These are phyloP conservation scores for Hericium erinaceus DNA, from an alignment of 768 basidiomycete genomes.

Conservation along the genomic window DNA sequence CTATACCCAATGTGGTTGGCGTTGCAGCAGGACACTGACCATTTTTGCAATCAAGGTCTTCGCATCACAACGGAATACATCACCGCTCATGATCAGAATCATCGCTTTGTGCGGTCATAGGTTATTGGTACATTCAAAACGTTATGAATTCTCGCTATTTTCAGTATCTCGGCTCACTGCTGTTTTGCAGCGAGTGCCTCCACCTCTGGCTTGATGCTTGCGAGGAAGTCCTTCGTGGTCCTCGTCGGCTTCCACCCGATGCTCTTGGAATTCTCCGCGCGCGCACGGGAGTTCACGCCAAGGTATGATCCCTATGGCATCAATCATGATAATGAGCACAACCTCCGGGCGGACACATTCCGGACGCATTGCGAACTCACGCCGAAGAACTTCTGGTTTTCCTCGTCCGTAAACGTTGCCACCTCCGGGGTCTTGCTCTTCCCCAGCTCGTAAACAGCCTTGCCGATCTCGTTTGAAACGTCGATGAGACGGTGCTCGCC, in stretches of 20 bases:
- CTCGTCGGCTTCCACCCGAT: slow-evolving; percentile 47
- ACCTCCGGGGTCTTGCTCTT: slow-evolving; percentile 27
- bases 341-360: background rate
- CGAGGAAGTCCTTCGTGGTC: slow-evolving; percentile 40
- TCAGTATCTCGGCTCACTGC: too few species aligned
- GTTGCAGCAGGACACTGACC: too few species aligned
- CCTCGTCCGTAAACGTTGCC: slow-evolving; percentile 34
- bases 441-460: slow-evolving; percentile 24
- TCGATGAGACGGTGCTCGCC: slow-evolving; percentile 25
- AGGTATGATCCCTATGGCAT: slow-evolving; percentile 9
- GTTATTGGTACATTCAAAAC: too few species aligned
- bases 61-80: too few species aligned
- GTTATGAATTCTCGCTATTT: too few species aligned
- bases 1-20: too few species aligned
- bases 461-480: slow-evolving; percentile 29
- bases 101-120: too few species aligned
- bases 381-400: slow-evolving; percentile 34
- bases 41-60: too few species aligned
- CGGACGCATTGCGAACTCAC: background rate
- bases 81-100: too few species aligned
- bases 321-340: background rate
- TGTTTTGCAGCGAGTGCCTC: slow-evolving; percentile 15
- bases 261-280: slow-evolving; percentile 30
- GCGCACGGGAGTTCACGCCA: slow-evolving; percentile 33
- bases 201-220: slow-evolving; percentile 38